phyloP scores from a whole-genome alignment of 108 stramenopile species.

The Skeletonema grethae region DNA sequence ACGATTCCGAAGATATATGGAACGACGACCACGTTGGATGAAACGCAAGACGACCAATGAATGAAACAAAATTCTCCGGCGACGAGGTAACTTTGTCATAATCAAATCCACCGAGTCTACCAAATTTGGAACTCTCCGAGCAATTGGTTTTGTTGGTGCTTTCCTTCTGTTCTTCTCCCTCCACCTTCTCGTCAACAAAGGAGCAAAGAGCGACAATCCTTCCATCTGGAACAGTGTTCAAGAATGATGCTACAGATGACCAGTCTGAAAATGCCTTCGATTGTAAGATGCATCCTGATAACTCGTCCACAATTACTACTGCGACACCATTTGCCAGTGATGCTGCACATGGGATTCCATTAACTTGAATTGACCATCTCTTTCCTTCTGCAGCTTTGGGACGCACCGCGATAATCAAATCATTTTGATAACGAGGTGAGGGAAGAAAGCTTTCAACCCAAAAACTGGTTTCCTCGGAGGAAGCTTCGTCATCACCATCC shows the following conservation, averaged over 20 bases:
- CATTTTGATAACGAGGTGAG: constrained; percentile 10
- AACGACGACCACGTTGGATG: constrained; percentile 70
- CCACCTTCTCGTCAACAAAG: constrained; percentile 16
- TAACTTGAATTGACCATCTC: constrained; percentile 23
- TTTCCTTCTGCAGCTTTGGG: constrained; percentile 12
- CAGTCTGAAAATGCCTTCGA: constrained; percentile 62
- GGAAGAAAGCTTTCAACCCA: constrained; percentile 65
- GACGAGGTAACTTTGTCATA: constrained; percentile 10
- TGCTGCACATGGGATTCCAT: constrained; percentile 58
- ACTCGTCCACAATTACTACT: constrained; percentile 65
- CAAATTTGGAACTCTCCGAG: constrained; percentile 6
- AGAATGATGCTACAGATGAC: constrained; percentile 47
- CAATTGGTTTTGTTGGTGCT: constrained; percentile 5
- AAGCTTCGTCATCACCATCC: constrained; percentile 4
- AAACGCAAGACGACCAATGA: constrained; percentile 66
- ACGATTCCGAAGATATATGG: constrained; percentile 23
- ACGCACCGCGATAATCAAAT: constrained; percentile 36
- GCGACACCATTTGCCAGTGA: constrained; percentile 51
- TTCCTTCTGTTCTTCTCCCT: constrained; percentile 25
- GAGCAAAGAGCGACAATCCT: constrained; percentile 67
- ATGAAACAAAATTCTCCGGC: constrained; percentile 27
- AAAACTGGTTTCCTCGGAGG: constrained; percentile 24
- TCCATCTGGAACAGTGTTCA: constrained; percentile 51
- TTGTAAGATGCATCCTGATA: constrained; percentile 72
- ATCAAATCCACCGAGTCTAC: constrained; percentile 45